Evolutionary conservation across 225 moss, liverwort and hornwort species (phyloP).

Genomic region (Pseudisothecium myosuroides): DNA sequence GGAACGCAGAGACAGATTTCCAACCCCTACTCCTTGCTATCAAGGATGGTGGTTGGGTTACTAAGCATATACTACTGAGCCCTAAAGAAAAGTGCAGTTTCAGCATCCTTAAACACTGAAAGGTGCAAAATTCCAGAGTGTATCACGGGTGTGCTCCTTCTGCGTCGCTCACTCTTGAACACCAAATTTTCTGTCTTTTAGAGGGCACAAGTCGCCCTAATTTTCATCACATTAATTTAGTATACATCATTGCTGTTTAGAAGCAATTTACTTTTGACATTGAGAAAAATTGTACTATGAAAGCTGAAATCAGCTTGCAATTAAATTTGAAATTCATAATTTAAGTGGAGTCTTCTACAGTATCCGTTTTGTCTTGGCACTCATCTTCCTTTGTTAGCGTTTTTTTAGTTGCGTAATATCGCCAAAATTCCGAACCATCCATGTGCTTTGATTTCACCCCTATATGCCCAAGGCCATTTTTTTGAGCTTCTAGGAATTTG

Average conservation of each 20-base stretch:
- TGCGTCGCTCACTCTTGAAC: not conserved
- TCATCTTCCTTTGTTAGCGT: not conserved
- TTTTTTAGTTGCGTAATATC: too few relatives aligned
- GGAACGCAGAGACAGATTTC: not conserved
- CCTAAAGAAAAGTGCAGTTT: not conserved
- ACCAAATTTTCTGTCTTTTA: not conserved
- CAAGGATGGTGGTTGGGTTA: not conserved
- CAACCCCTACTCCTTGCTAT: not conserved
- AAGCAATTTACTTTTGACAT: not conserved
- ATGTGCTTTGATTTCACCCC: too few relatives aligned
- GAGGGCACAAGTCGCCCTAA: not conserved
- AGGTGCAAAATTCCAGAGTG: not conserved
- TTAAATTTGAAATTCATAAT: not conserved
- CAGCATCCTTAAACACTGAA: constrained; percentile 18
- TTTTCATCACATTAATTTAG: not conserved
- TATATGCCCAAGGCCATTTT: too few relatives aligned
- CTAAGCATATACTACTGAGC: not conserved
- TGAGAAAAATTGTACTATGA: not conserved
- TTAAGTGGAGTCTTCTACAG: not conserved
- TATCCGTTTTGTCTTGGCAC: too few relatives aligned
- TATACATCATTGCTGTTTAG: not conserved
- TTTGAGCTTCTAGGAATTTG: too few relatives aligned
- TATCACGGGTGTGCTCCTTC: not conserved
- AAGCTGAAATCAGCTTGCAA: not conserved
- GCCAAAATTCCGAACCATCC: too few relatives aligned